Percentiles rank a stretch among this genome's conserved stretches.
phyloP scores from a whole-genome alignment of 2,329 filamentous ascomycete species.

The Fusarium domesticum region DNA sequence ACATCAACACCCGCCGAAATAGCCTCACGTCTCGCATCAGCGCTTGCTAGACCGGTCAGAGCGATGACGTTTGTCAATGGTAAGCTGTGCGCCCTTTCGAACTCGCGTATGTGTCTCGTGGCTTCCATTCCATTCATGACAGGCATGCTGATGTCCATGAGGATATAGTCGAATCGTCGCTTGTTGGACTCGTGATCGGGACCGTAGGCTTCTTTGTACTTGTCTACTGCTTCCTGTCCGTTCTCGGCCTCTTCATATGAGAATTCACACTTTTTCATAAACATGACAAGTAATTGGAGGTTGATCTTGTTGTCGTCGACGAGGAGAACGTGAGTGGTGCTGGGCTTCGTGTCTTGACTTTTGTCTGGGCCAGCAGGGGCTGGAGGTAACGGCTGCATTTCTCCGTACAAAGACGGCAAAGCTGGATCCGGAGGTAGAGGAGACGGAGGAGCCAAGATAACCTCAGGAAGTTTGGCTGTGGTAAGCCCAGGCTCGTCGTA shows the following conservation, averaged over 20 bases:
- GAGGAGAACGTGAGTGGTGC: slow-evolving; percentile 31
- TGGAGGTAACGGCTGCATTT: background rate
- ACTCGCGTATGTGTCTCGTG: slow-evolving; percentile 47
- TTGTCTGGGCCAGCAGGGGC: background rate
- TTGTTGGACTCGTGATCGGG: slow-evolving; percentile 3
- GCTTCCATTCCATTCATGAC: slow-evolving; percentile 51
- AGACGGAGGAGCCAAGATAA: background rate
- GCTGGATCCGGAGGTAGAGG: slow-evolving; percentile 4
- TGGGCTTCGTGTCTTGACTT: background rate
- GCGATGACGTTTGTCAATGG: slow-evolving; percentile 48
- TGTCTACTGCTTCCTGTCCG: slow-evolving; percentile 46
- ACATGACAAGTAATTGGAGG: slow-evolving; percentile 41
- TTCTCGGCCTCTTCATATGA: slow-evolving; percentile 43
- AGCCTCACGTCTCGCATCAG: slow-evolving; percentile 47
- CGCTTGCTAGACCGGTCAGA: slow-evolving; percentile 50
- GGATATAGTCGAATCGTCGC: slow-evolving; percentile 33
- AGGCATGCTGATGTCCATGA: slow-evolving; percentile 56
- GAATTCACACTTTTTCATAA: slow-evolving; percentile 41
- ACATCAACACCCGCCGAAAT: slow-evolving; percentile 48
- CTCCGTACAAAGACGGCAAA: slow-evolving; percentile 1
- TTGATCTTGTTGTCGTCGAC: slow-evolving; percentile 46
- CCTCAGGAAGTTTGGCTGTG: background rate
- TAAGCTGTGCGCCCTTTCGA: slow-evolving; percentile 43
- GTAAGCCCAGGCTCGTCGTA: background rate
- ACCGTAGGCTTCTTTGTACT: slow-evolving; percentile 35